A percentile compares a stretch with the other conserved stretches of the same genome.
phyloP scores from a whole-genome alignment of 2,329 filamentous ascomycete species.

The Cercospora nicotianae region DNA sequence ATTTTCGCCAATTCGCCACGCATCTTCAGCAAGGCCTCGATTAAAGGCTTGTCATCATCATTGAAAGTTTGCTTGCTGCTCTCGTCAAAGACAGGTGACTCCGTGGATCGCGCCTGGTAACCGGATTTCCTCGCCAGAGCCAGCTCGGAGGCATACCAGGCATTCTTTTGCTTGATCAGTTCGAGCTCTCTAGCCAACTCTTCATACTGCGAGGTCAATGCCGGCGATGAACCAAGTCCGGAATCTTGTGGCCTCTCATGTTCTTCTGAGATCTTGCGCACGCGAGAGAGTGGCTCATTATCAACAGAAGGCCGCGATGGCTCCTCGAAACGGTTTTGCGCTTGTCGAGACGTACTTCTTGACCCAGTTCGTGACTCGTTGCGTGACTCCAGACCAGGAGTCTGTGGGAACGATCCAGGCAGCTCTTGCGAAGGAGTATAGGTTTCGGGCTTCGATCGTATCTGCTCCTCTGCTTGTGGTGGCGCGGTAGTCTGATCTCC shows the following conservation, averaged over 20 bases:
- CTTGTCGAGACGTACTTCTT: constrained; percentile 15
- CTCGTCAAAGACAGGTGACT: constrained; percentile 69
- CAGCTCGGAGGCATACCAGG: constrained; percentile 95
- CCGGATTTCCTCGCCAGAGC: constrained; percentile 88
- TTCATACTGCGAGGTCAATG: constrained; percentile 65
- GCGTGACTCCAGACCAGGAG: constrained; percentile 20
- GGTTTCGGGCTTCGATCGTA: constrained; percentile 33
- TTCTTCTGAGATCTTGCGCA: constrained; percentile 32
- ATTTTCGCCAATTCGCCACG: constrained; percentile 84
- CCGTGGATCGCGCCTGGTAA: constrained; percentile 66
- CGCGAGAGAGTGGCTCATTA: constrained; percentile 31
- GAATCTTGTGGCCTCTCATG: constrained; percentile 59
- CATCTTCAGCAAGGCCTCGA: constrained; percentile 92
- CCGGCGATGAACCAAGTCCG: constrained; percentile 61
- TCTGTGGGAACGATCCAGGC: constrained; percentile 9
- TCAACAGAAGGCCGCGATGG: constrained; percentile 31
- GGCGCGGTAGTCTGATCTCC: constrained; percentile 19
- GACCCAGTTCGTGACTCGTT: constrained; percentile 21
- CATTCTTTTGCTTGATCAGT: constrained; percentile 78
- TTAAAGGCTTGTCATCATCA: constrained; percentile 86
- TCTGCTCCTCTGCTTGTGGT: constrained; percentile 12
- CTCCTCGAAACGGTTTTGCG: constrained; percentile 24
- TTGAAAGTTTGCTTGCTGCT: constrained; percentile 75
- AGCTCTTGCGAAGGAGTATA: constrained; percentile 36
- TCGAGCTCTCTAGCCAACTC: constrained; percentile 85